Conservation (phyloP, 768 basidiomycete genomes). For the Tulasnella sp. region DNA sequence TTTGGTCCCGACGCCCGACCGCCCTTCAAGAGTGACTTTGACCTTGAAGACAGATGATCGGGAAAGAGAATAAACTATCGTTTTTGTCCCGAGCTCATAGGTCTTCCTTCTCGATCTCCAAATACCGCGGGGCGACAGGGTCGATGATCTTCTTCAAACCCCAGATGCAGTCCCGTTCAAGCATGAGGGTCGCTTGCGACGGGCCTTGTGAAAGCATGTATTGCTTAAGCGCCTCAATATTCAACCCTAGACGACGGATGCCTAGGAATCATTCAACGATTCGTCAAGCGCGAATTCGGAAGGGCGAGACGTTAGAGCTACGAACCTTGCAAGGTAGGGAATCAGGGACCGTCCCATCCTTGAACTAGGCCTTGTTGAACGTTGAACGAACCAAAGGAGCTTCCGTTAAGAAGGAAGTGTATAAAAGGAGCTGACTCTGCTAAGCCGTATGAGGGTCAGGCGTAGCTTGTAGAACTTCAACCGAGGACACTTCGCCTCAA, state of each 20-base stretch:
- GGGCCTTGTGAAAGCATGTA: slow-evolving; percentile 97
- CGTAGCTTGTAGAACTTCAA: not conserved
- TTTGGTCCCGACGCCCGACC: slow-evolving; percentile 59
- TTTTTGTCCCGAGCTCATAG: slow-evolving; percentile 50
- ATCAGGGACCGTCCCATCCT: slow-evolving; percentile 98
- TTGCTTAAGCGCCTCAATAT: slow-evolving; percentile 91
- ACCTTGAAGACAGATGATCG: slow-evolving; percentile 56
- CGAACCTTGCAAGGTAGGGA: slow-evolving; percentile 95
- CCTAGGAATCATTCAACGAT: slow-evolving; percentile 50
- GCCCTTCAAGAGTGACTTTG: slow-evolving; percentile 79
- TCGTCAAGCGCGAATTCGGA: not conserved
- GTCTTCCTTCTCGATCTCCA: slow-evolving; percentile 78
- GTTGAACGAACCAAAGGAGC: slow-evolving; percentile 94
- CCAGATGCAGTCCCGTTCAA: slow-evolving; percentile 99
- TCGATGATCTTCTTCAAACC: slow-evolving; percentile 94
- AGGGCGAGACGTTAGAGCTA: slow-evolving; percentile 26
- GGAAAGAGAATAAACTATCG: not conserved
- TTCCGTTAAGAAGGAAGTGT: slow-evolving; percentile 96
- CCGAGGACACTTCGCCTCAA: slow-evolving; percentile 63
- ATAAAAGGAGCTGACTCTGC: slow-evolving; percentile 95
- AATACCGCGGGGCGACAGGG: slow-evolving; percentile 88
- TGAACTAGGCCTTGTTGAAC: slow-evolving; percentile 79
- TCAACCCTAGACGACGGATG: slow-evolving; percentile 93
- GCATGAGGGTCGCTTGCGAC: slow-evolving; percentile 86
- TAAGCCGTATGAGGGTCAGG: slow-evolving; percentile 42